Percentiles rank a stretch among this genome's conserved stretches.
These are phyloP conservation scores for Flaveria sonorensis DNA, from an alignment of 129 eudicot genomes.

Conservation along the genomic window DNA sequence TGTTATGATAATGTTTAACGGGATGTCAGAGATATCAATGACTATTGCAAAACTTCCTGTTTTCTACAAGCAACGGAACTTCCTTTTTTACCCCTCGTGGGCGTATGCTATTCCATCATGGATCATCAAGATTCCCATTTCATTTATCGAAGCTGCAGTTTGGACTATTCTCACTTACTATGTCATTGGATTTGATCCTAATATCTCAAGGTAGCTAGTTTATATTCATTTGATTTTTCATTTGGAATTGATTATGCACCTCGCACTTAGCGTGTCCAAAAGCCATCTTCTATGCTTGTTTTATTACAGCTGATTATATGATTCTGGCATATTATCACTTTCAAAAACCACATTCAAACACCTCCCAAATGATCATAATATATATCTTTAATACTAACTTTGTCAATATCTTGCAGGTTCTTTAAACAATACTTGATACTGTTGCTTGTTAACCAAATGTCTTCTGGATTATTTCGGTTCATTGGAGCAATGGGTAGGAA, in stretches of 20 bases:
- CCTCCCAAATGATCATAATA: background rate
- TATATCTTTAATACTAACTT: background rate
- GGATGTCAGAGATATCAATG: slow-evolving; percentile 74
- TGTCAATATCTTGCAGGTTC: slow-evolving; percentile 44
- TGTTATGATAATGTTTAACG: slow-evolving; percentile 52
- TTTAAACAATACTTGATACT: slow-evolving; percentile 58
- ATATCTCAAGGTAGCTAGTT: slow-evolving; percentile 55
- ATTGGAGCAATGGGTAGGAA: slow-evolving; percentile 62
- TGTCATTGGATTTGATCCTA: slow-evolving; percentile 78
- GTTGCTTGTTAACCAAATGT: slow-evolving; percentile 55
- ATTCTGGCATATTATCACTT: background rate
- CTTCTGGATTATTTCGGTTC: slow-evolving; percentile 59
- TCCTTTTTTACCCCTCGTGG: slow-evolving; percentile 77
- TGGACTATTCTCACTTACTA: slow-evolving; percentile 71
- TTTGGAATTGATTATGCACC: background rate
- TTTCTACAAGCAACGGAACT: slow-evolving; percentile 77
- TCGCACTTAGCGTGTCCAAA: background rate
- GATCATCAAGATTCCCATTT: slow-evolving; percentile 66
- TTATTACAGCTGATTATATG: background rate
- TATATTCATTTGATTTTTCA: background rate
- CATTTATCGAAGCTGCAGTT: slow-evolving; percentile 53
- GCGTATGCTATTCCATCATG: slow-evolving; percentile 71
- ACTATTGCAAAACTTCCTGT: slow-evolving; percentile 78
- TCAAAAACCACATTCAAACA: background rate
- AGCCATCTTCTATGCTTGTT: background rate